These are phyloP conservation scores for Dactylellina leptospora DNA, from an alignment of 2,329 filamentous ascomycete species.

Conservation along the genomic window DNA sequence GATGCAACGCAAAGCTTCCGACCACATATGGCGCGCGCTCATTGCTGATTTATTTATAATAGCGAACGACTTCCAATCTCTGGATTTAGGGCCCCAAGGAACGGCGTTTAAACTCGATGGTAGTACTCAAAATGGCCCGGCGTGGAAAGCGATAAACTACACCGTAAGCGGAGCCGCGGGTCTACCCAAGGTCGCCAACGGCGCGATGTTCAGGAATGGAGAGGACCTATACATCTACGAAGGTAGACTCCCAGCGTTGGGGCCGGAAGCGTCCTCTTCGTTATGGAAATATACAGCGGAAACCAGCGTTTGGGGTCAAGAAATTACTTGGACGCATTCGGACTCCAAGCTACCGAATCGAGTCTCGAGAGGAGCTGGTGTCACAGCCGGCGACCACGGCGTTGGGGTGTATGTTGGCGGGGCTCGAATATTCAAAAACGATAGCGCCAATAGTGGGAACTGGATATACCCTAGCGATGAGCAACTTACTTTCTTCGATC, in stretches of 20 bases:
- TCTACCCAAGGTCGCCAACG: conserved; percentile 43
- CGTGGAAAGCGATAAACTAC: conserved; percentile 51
- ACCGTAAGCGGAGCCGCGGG: conserved; percentile 41
- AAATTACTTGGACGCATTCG: conserved; percentile 38
- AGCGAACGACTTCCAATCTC: conserved; percentile 50
- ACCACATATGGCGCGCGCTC: background rate
- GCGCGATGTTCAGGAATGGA: conserved; percentile 40
- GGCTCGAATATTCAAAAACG: conserved; percentile 48
- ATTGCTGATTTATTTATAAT: conserved; percentile 6
- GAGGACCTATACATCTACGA: conserved; percentile 49
- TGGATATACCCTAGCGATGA: conserved; percentile 47
- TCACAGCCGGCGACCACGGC: conserved; percentile 29
- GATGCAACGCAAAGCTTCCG: conserved; percentile 23
- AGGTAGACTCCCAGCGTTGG: conserved; percentile 41
- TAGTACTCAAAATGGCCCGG: conserved; percentile 1
- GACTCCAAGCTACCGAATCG: conserved; percentile 37
- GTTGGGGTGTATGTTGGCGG: conserved; percentile 47
- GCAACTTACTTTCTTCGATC: conserved; percentile 44
- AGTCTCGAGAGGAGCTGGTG: conserved; percentile 35
- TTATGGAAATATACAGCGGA: conserved; percentile 44
- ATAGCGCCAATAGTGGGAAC: conserved; percentile 32
- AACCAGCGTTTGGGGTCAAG: conserved; percentile 44
- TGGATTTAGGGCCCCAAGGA: conserved; percentile 37
- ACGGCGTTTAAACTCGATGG: conserved; percentile 16
- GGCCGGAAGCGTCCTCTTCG: conserved; percentile 41